Evolutionary conservation across 2,329 filamentous ascomycete species (phyloP), one percentile per base, ranked within the genome.

Genomic region (Zymoseptoria passerinii): DNA sequence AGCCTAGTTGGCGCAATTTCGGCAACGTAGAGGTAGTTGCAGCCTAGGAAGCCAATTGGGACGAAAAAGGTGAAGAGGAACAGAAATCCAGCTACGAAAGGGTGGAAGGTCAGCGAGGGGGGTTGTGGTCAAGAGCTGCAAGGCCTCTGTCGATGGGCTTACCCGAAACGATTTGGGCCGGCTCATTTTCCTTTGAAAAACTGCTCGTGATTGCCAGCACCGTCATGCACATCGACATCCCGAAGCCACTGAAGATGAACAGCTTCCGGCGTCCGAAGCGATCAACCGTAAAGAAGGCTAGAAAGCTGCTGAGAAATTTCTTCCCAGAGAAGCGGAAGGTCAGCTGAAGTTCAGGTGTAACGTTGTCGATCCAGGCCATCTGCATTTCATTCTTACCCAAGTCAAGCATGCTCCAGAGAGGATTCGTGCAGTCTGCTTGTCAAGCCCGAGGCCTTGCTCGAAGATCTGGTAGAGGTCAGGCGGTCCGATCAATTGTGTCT

Each of bases 11-110:
- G 81, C 0, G 81, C 80, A 18, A 84, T 74, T 65, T 84, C 82
- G 1, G 81, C 79, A 58, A 80, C 81, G 70, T 84, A 85, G 19
- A 84, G 73, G 71, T 83, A 84, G 64, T 82, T 83, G 29, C 81
- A 77, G 1, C 82, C 82, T 0, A 83, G 74, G 71, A 83, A 83
- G 0, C 81, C 82, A 58, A 83, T 80, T 0, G 80, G 81, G 50
- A 83, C 80, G 70, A 84, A n/a, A n/a, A n/a, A n/a, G n/a, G n/a
- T n/a, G n/a, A n/a, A n/a, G n/a, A n/a, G n/a, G n/a, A n/a, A n/a
- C n/a, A n/a, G n/a, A n/a, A n/a, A n/a, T n/a, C n/a, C n/a, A n/a
- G n/a, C n/a, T n/a, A n/a, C n/a, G n/a, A n/a, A n/a, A n/a, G n/a
- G n/a, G n/a, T n/a, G n/a, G n/a, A n/a, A n/a, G n/a, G n/a, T n/a